Evolutionary conservation across 2,329 filamentous ascomycete species (phyloP), one percentile per base, ranked within the genome.

Genomic region (Elsinoe ampelina): DNA sequence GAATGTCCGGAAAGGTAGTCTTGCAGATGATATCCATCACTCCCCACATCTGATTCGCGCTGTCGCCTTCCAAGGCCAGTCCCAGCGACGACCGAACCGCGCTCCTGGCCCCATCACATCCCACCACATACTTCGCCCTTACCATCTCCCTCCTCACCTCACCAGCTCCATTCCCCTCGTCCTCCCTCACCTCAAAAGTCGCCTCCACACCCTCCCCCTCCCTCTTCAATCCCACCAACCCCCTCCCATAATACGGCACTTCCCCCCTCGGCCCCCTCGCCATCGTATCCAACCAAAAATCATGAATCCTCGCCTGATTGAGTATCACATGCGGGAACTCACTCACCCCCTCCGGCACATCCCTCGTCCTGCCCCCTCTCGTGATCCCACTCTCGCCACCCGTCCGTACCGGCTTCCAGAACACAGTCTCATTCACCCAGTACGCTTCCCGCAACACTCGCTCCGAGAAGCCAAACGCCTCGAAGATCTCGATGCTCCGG

Each of bases 311-410:
- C 2, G 84, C 86, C 69, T 89, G 86, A 62, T 87, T 85, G 38
- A 90, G 68, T 3, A 86, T 81, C 2, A 82, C 78, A 64, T 88
- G 79, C 56, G 81, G 80, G 61, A 85, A 86, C 57, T 70, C 67
- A 22, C 41, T 51, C 20, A 59, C 20, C 17, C 58, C 58, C 48
- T 56, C 41, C 13, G 45, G 58, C 32, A 61, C 36, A 58, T 51
- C 26, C 12, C 51, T 52, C 43, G 58, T 56, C 58, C 59, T 22
- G 20, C 55, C 45, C 35, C 51, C 50, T 38, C 59, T 43, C 22
- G 51, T 41, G n/a, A 60, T 59, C 13, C 30, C 52, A 8, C 13
- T 38, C 30, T 39, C n/a, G n/a, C 42, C 58, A 12, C 54, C 41
- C 11, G 13, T 19, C 39, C 17, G 35, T 20, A 52, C 50, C 20